phyloP scores from a whole-genome alignment of 2,329 filamentous ascomycete species.

The Cladophialophora bantiana region DNA sequence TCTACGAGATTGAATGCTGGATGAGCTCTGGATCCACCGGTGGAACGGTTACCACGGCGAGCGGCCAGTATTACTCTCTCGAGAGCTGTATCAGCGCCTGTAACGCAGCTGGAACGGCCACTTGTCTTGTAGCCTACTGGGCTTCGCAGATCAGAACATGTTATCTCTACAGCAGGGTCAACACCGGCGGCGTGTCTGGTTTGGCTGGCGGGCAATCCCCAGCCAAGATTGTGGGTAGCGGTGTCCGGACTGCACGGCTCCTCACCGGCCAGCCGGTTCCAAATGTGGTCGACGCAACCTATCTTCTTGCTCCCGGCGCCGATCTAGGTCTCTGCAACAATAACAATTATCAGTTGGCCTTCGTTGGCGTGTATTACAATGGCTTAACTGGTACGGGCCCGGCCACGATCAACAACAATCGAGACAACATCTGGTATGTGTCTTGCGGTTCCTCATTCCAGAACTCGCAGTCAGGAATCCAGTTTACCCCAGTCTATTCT shows the following conservation, averaged over 20 bases:
- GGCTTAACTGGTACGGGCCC: not conserved
- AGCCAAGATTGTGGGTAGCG: slow-evolving; percentile 13
- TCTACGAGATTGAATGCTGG: slow-evolving; percentile 33
- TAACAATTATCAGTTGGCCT: slow-evolving; percentile 23
- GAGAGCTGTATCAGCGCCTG: slow-evolving; percentile 28
- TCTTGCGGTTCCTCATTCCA: slow-evolving; percentile 22
- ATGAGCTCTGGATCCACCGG: slow-evolving; percentile 11
- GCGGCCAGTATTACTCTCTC: slow-evolving; percentile 11
- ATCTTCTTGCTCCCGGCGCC: slow-evolving; percentile 20
- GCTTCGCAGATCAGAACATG: not conserved
- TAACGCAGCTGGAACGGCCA: not conserved
- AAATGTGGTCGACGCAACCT: slow-evolving; percentile 25
- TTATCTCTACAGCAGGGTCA: slow-evolving; percentile 6
- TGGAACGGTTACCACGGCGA: not conserved
- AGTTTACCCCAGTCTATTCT: slow-evolving; percentile 2
- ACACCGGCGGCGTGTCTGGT: slow-evolving; percentile 7
- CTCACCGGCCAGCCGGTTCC: slow-evolving; percentile 15
- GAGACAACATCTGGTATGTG: slow-evolving; percentile 17
- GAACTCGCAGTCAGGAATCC: not conserved
- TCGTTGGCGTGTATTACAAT: slow-evolving; percentile 24
- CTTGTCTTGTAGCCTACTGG: slow-evolving; percentile 21
- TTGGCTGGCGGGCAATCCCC: slow-evolving; percentile 11
- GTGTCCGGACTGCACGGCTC: slow-evolving; percentile 18
- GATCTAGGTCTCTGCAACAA: slow-evolving; percentile 28
- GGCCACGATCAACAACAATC: slow-evolving; percentile 9